A percentile compares a stretch with the other conserved stretches of the same genome.
Conservation (phyloP, 1,284 basidiomycete genomes). For the Neonothopanus nambi region DNA sequence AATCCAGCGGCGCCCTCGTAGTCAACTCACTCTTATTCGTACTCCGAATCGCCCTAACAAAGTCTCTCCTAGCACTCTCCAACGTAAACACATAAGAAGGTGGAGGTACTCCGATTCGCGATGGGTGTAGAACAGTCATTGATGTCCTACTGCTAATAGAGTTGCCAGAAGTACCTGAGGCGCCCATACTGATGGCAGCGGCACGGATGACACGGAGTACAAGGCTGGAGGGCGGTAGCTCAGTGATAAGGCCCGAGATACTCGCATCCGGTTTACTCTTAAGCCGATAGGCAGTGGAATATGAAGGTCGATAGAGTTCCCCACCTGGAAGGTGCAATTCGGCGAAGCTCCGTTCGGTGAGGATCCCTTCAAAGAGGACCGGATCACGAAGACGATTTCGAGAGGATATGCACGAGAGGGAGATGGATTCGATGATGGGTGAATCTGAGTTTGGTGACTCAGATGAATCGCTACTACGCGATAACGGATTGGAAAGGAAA, state of each 20-base stretch:
- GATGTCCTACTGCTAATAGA: not conserved
- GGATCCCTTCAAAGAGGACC: conserved; percentile 14
- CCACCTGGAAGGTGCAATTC: conserved; percentile 18
- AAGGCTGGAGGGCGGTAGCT: not conserved
- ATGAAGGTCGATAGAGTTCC: conserved; percentile 19
- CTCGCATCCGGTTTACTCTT: too few species aligned
- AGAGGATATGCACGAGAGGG: conserved; percentile 22
- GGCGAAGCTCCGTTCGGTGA: conserved; percentile 21
- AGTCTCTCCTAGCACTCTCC: conserved; percentile 19
- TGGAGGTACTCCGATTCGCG: conserved; percentile 9
- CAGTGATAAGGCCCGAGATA: not conserved
- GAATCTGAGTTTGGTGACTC: too few species aligned
- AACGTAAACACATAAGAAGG: not conserved
- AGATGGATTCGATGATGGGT: conserved; percentile 19
- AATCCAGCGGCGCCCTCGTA: conserved; percentile 25
- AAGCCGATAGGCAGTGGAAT: not conserved
- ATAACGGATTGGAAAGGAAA: not conserved
- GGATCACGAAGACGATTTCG: conserved; percentile 23
- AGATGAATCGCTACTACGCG: not conserved
- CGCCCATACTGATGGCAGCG: too few species aligned
- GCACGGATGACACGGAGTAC: not conserved
- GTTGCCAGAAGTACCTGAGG: too few species aligned
- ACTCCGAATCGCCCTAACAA: conserved; percentile 18
- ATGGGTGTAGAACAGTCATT: conserved; percentile 10
- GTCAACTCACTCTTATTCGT: conserved; percentile 25